Percentiles rank a stretch among this genome's conserved stretches.
These are phyloP conservation scores for Picea engelmannii DNA, from an alignment of 83 land plant genomes.

Conservation along the genomic window DNA sequence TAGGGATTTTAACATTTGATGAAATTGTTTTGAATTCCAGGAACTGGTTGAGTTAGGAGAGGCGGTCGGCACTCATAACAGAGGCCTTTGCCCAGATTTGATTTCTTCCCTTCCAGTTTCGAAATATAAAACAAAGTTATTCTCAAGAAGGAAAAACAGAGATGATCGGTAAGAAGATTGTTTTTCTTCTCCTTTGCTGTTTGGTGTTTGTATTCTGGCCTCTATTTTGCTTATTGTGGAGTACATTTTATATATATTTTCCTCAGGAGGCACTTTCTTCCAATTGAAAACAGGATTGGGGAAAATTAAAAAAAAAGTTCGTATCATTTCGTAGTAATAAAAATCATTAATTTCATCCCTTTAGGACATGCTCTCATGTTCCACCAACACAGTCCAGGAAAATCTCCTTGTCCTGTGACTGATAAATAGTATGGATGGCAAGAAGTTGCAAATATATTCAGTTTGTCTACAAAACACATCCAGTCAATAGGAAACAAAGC, in stretches of 20 bases:
- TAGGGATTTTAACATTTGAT: not conserved
- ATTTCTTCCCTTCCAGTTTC: slow-evolving; percentile 56
- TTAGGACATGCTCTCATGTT: not conserved
- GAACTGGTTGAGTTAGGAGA: slow-evolving; percentile 73
- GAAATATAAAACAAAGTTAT: slow-evolving; percentile 48
- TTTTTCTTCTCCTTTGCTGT: not conserved
- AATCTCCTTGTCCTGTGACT: not conserved
- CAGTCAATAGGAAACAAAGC: not conserved
- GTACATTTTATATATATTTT: not conserved
- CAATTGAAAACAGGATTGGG: not conserved
- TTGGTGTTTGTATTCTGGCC: not conserved
- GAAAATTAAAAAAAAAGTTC: not conserved
- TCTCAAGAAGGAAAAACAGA: slow-evolving; percentile 34
- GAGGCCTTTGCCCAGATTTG: slow-evolving; percentile 56
- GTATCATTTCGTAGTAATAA: not conserved
- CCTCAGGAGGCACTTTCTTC: not conserved
- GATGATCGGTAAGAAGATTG: slow-evolving; percentile 39
- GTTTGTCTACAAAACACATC: not conserved
- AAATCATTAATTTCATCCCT: not conserved
- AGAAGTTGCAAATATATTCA: not conserved
- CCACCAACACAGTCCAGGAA: not conserved
- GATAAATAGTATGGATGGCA: not conserved
- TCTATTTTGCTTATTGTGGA: not conserved
- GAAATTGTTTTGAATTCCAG: slow-evolving; percentile 27
- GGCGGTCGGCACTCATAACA: slow-evolving; percentile 63